phyloP scores from a whole-genome alignment of 805 yeast genomes.

The Wickerhamiella allomyrinae region DNA sequence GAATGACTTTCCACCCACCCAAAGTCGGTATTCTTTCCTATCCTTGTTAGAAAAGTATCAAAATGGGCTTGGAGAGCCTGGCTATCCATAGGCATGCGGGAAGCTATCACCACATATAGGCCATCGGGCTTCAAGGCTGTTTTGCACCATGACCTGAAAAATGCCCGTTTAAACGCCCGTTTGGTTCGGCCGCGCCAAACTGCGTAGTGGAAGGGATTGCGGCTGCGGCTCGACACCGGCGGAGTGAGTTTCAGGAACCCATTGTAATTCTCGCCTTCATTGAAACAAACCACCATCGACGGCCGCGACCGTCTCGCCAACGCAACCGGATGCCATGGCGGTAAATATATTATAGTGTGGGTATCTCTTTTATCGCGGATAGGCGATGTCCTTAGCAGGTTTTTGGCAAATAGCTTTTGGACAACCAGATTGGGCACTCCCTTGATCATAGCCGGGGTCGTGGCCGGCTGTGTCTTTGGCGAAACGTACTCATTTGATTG shows the following conservation, averaged over 20 bases:
- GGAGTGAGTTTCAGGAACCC: slow-evolving; percentile 5
- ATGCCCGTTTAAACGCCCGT: slow-evolving; percentile 8
- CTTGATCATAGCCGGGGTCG: slow-evolving; percentile 4
- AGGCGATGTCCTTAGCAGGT: slow-evolving; percentile 1
- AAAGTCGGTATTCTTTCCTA: background rate
- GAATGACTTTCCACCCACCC: slow-evolving; percentile 7
- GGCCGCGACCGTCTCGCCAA: slow-evolving; percentile 17
- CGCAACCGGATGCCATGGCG: slow-evolving; percentile 18
- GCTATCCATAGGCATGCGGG: slow-evolving; percentile 6
- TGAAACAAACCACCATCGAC: slow-evolving; percentile 8
- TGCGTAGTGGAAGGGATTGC: slow-evolving; percentile 14
- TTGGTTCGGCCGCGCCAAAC: slow-evolving; percentile 13
- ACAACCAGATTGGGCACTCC: slow-evolving; percentile 7
- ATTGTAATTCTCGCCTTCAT: slow-evolving; percentile 9
- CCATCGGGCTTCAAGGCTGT: slow-evolving; percentile 10
- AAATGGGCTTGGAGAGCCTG: slow-evolving; percentile 1
- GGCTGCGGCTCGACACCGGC: background rate
- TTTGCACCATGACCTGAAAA: slow-evolving; percentile 6
- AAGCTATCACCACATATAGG: slow-evolving; percentile 9
- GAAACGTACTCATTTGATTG: slow-evolving; percentile 4
- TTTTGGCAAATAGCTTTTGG: slow-evolving; percentile 2
- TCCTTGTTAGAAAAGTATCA: background rate
- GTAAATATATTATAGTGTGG: slow-evolving; percentile 9
- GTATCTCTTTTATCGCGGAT: background rate
- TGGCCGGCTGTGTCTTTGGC: slow-evolving; percentile 7